Evolutionary conservation across 345 rosid genomes (phyloP), one percentile per base, ranked within the genome.

Genomic region (Adansonia digitata): DNA sequence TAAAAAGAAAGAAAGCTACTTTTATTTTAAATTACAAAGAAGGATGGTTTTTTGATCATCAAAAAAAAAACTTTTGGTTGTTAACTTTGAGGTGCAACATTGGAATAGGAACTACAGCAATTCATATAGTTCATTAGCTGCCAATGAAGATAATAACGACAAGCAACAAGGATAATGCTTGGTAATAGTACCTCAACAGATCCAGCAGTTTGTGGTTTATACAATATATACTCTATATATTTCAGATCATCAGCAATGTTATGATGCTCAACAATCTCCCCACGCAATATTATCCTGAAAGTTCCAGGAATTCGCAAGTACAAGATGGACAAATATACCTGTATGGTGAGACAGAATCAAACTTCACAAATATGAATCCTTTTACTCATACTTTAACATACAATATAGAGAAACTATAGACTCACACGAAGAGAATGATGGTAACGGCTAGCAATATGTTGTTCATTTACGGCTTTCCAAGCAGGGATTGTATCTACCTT

Each of bases 161-260:
- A 55, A 67, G 8, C 43, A 76, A 57, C 12, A 35, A 34, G 10
- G 31, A 74, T 34, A 62, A 26, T 48, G 48, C 53, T 39, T n/a
- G 12, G 45, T 42, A 34, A 66, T 31, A 45, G 53, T 61, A 94
- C 99, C 98, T 95, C 92, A 71, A 71, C 69, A 72, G 35, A 70
- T 77, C 99, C 93, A 79, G 80, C 85, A 52, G 71, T 74, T 7
- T 93, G 96, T 78, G 99, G 99, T 79, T 18, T 91, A 75, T 95
- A 95, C 84, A 93, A 77, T 75, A 95, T 93, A 81, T 81, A 95
- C 81, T 95, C 92, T 35, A 79, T 87, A 81, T 73, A 83, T 84
- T 81, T 93, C 74, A 95, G 98, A 82, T 95, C 96, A 83, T 89
- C 85, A 34, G 94, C 99, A 82, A 95, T 75, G 75, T 93, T 95